Evolutionary conservation across 306 rosid species (phyloP).

Genomic region (Acacia acuminata): DNA sequence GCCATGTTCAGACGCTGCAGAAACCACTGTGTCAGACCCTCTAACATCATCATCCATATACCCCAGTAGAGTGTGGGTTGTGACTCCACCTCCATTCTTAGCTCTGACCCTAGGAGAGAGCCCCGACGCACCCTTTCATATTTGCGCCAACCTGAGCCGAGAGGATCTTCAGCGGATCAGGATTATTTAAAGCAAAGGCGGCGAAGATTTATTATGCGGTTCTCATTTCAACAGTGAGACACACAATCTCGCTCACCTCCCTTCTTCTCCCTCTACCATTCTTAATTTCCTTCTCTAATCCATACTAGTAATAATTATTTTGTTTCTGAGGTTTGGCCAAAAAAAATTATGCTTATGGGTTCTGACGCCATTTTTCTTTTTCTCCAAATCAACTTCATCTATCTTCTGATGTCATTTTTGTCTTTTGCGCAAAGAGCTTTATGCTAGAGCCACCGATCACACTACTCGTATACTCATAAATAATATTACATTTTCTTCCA

Average conservation of each 20-base stretch:
- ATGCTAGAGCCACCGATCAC: not conserved
- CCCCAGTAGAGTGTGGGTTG: not conserved
- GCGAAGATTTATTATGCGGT: slow-evolving; percentile 56
- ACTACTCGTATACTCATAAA: not conserved
- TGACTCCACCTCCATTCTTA: not conserved
- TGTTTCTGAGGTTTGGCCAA: too few relatives aligned
- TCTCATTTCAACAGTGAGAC: not conserved
- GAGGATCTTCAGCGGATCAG: slow-evolving; percentile 64
- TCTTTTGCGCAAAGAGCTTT: not conserved
- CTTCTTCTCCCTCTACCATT: not conserved
- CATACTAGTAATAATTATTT: not conserved
- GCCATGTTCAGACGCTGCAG: slow-evolving; percentile 29
- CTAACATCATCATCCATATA: slow-evolving; percentile 30
- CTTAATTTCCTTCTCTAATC: slow-evolving; percentile 16
- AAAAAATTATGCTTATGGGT: too few relatives aligned
- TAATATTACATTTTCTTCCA: slow-evolving; percentile 18
- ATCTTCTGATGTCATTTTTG: slow-evolving; percentile 26
- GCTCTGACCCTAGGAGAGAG: not conserved
- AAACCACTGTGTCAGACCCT: slow-evolving; percentile 54
- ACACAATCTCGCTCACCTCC: too few relatives aligned
- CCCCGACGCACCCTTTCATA: slow-evolving; percentile 45
- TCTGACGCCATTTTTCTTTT: slow-evolving; percentile 15
- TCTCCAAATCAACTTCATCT: not conserved
- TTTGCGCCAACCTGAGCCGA: slow-evolving; percentile 51
- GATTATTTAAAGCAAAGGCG: slow-evolving; percentile 66